A percentile compares a stretch with the other conserved stretches of the same genome.
phyloP scores from a whole-genome alignment of 2,329 filamentous ascomycete genomes.

The Colletotrichum orchidophilum region DNA sequence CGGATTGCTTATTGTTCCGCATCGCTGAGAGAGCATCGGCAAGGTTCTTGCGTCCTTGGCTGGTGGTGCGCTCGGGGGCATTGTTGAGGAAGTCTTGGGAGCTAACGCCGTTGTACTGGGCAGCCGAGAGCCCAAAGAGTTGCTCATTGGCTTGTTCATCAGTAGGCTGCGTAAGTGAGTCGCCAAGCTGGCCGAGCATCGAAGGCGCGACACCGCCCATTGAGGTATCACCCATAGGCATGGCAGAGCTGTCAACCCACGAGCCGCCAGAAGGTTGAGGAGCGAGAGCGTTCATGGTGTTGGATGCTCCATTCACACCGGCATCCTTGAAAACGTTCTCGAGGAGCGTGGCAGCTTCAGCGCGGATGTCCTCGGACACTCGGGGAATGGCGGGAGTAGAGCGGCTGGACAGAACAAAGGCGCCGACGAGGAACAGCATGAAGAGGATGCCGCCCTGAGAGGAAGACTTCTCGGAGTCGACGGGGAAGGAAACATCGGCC shows the following conservation, averaged over 20 bases:
- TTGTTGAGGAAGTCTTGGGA: slow-evolving; percentile 77
- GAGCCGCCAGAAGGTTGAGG: slow-evolving; percentile 62
- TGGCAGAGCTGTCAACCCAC: slow-evolving; percentile 54
- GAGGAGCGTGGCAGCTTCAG: slow-evolving; percentile 79
- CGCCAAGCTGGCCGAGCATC: slow-evolving; percentile 72
- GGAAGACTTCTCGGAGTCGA: slow-evolving; percentile 69
- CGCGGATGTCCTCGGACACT: slow-evolving; percentile 83
- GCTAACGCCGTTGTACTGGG: slow-evolving; percentile 88
- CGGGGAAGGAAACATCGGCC: slow-evolving; percentile 54
- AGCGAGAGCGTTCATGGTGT: slow-evolving; percentile 55
- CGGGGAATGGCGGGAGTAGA: slow-evolving; percentile 77
- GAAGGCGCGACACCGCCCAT: slow-evolving; percentile 64
- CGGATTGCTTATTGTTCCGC: slow-evolving; percentile 77
- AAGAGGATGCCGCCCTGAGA: slow-evolving; percentile 86
- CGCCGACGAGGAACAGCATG: slow-evolving; percentile 96
- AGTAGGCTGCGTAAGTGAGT: slow-evolving; percentile 76
- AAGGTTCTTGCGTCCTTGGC: slow-evolving; percentile 76
- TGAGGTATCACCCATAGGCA: slow-evolving; percentile 52
- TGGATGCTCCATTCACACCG: slow-evolving; percentile 63
- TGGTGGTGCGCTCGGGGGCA: slow-evolving; percentile 61
- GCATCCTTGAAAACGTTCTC: slow-evolving; percentile 86
- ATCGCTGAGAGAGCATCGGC: slow-evolving; percentile 84
- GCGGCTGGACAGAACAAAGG: slow-evolving; percentile 91
- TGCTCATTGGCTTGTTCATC: slow-evolving; percentile 90
- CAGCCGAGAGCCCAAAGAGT: slow-evolving; percentile 84